Evolutionary conservation across 2,329 filamentous ascomycete species (phyloP).

Genomic region (Fusarium setosum): DNA sequence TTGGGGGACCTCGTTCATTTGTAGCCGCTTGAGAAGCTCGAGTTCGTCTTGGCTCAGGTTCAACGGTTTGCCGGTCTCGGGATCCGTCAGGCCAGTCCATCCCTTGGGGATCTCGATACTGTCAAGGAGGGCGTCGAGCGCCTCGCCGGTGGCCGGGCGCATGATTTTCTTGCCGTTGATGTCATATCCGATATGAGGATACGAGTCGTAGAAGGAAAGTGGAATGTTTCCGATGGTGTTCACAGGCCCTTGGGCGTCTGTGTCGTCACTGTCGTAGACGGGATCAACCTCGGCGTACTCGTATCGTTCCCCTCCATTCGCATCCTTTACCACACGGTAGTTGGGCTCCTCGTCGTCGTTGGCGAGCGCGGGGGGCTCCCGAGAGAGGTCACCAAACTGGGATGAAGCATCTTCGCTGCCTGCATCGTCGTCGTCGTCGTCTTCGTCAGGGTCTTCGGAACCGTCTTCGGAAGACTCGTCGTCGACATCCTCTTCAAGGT

Average conservation of each 20-base stretch:
- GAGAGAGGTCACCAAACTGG: constrained; percentile 52
- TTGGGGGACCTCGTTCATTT: constrained; percentile 87
- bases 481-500: constrained; percentile 48
- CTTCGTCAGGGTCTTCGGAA: constrained; percentile 43
- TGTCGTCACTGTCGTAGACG: constrained; percentile 95
- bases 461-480: constrained; percentile 27
- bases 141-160: constrained; percentile 93
- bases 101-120: constrained; percentile 97
- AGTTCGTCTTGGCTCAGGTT: constrained; percentile 89
- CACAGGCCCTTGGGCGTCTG: constrained; percentile 79
- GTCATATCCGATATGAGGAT: constrained; percentile 98
- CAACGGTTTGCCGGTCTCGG: constrained; percentile 91
- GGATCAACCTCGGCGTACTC: constrained; percentile 95
- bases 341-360: constrained; percentile 55
- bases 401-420: constrained; percentile 41
- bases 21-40: constrained; percentile 87
- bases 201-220: constrained; percentile 94
- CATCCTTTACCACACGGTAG: constrained; percentile 76
- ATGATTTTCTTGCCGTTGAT: constrained; percentile 99
- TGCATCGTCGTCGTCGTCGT: constrained; percentile 53
- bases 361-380: constrained; percentile 45
- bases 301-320: constrained; percentile 91
- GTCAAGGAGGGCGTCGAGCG: constrained; percentile 91
- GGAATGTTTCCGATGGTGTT: constrained; percentile 98
- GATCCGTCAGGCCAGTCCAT: constrained; percentile 96